phyloP scores from a whole-genome alignment of 129 eudicot species.

The Chrysanthemum lavandulifolium region DNA sequence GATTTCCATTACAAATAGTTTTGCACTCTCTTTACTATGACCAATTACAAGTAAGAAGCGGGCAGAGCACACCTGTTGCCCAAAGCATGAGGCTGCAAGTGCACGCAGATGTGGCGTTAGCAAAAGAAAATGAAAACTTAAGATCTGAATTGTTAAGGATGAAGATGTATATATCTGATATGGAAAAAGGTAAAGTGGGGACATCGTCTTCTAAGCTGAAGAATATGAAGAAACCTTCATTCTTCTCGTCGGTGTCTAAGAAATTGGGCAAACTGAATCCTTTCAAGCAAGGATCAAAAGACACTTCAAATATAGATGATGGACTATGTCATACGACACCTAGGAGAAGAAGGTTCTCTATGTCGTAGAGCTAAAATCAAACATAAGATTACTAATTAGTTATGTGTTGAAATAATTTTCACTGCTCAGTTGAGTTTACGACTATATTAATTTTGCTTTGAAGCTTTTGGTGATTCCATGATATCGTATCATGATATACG shows the following conservation, averaged over 20 bases:
- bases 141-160: constrained; percentile 61
- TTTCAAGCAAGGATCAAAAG: constrained; percentile 78
- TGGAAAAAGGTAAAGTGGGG: constrained; percentile 33
- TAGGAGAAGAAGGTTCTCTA: constrained; percentile 85
- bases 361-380: constrained; percentile 34
- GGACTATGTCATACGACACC: constrained; percentile 64
- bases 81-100: constrained; percentile 48
- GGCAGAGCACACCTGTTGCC: constrained; percentile 29
- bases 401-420: not conserved
- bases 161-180: constrained; percentile 68
- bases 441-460: too few species aligned
- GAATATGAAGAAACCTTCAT: constrained; percentile 38
- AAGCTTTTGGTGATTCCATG: too few species aligned
- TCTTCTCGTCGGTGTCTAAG: constrained; percentile 77
- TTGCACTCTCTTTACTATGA: constrained; percentile 79
- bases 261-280: constrained; percentile 78
- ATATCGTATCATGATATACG: too few species aligned
- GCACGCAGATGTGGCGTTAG: constrained; percentile 58
- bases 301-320: constrained; percentile 57
- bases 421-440: not conserved
- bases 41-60: constrained; percentile 67
- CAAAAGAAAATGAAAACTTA: constrained; percentile 66
- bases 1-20: constrained; percentile 71
- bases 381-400: not conserved
- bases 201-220: constrained; percentile 19